These are phyloP conservation scores for Pichia paraexigua DNA, from an alignment of 805 yeast species.

Conservation along the genomic window DNA sequence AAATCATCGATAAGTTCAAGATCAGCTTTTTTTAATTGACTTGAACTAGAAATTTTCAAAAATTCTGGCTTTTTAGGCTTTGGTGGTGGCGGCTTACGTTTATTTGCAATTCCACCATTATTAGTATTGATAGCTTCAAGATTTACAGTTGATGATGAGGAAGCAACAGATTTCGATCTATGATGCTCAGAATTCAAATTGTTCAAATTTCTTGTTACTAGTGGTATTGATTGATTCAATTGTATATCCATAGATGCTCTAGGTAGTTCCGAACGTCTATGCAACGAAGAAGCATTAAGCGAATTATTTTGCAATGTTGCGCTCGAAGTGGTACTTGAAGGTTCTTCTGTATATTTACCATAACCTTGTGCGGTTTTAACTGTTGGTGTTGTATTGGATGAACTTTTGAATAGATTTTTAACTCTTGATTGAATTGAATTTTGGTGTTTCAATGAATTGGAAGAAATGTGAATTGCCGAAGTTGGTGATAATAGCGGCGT, in stretches of 20 bases:
- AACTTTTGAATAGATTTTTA: constrained; percentile 37
- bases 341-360: constrained; percentile 62
- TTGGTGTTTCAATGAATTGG: constrained; percentile 15
- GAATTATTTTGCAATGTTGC: neutral
- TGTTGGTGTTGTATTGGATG: constrained; percentile 34
- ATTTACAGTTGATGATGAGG: neutral
- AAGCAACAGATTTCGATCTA: neutral
- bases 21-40: neutral
- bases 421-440: constrained; percentile 47
- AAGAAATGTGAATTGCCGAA: neutral
- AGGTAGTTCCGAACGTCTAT: neutral
- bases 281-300: neutral
- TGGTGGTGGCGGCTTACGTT: constrained; percentile 33
- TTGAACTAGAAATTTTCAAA: constrained; percentile 19
- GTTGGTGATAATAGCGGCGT: constrained; percentile 2
- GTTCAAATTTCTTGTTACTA: neutral
- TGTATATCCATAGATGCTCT: neutral
- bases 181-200: neutral
- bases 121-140: neutral
- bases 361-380: constrained; percentile 71
- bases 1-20: constrained; percentile 31
- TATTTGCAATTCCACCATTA: neutral
- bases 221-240: neutral
- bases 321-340: neutral
- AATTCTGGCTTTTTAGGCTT: constrained; percentile 59